Evolutionary conservation across 306 rosid genomes (phyloP).

Genomic region (Cotoneaster glaucophyllus): DNA sequence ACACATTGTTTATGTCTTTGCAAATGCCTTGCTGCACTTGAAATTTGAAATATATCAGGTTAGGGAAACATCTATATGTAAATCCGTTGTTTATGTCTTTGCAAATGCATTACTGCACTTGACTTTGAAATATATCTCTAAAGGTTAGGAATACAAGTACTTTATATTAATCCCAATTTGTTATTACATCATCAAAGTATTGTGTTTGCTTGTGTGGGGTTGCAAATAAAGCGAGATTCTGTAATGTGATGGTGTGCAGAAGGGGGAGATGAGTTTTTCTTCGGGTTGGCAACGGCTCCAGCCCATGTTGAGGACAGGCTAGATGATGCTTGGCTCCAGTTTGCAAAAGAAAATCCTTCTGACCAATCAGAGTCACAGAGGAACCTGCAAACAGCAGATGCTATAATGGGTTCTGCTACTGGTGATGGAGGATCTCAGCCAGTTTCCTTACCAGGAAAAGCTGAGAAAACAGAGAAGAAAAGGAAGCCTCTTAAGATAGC

Average conservation of each 20-base stretch:
- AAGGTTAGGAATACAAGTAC: too few species aligned
- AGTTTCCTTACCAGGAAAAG: constrained; percentile 21
- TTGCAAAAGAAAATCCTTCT: constrained; percentile 53
- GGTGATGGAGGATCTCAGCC: constrained; percentile 75
- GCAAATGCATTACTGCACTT: too few species aligned
- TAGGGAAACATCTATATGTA: too few species aligned
- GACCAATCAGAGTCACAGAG: constrained; percentile 28
- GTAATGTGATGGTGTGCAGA: constrained; percentile 35
- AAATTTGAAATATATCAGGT: too few species aligned
- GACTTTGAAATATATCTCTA: too few species aligned
- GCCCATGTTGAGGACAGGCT: constrained; percentile 93
- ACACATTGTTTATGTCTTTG: too few species aligned
- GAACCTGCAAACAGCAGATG: constrained; percentile 39
- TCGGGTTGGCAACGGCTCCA: constrained; percentile 92
- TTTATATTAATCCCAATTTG: not conserved
- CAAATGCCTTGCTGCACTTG: too few species aligned
- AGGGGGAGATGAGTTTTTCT: constrained; percentile 60
- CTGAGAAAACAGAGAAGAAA: constrained; percentile 30
- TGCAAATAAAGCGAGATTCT: not conserved
- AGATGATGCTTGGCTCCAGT: constrained; percentile 90
- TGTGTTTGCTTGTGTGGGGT: not conserved
- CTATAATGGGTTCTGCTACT: constrained; percentile 60
- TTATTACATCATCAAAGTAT: not conserved
- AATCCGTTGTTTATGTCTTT: too few species aligned
- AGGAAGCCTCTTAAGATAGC: constrained; percentile 70